Evolutionary conservation across 345 rosid genomes (phyloP), one percentile per base, ranked within the genome.

Genomic region (Microthlaspi erraticum): DNA sequence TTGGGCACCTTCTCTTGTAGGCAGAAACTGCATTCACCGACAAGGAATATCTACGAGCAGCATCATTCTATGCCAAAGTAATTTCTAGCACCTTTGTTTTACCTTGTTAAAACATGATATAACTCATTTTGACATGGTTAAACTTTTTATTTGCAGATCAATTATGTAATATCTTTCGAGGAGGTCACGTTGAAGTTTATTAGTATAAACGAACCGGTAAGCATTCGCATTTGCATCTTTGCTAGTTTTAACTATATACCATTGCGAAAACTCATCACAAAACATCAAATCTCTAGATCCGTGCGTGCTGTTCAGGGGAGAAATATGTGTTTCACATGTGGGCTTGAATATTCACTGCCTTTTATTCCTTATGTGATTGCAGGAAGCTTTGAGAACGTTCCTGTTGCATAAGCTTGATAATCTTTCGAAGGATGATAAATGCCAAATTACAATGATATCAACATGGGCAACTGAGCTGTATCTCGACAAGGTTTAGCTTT

Each of bases 361-460:
- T 41, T 18, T 60, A 62, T 37, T 77, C 55, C 48, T 76, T 43
- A 16, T 68, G 67, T 62, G 48, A 77, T 81, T 76, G 72, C 87
- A 94, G 99, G 99, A 94, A 83, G 97, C 98, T 85, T 80, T 94
- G 81, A 90, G 93, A 81, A 94, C 99, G 36, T 92, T 88, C 79
- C 77, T 94, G 68, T 74, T 94, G 85, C 86, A 84, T 63, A 94
- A 90, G 96, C 98, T 94, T 79, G 99, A 94, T 82, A 88, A 79
- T 80, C 92, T 94, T 64, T 65, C 87, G 52, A 87, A 86, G 89
- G 93, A 92, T 82, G 99, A 94, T 77, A 88, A 85, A 79, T 92
- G 96, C 85, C 99, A 92, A 81, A 84, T 94, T 80, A 92, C 98
- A 11, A 91, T 92, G 99, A 92, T 94, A 72, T 94, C 99, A 64